Evolutionary conservation across 441 rosid genomes (phyloP).

Genomic region (Biscutella laevigata): DNA sequence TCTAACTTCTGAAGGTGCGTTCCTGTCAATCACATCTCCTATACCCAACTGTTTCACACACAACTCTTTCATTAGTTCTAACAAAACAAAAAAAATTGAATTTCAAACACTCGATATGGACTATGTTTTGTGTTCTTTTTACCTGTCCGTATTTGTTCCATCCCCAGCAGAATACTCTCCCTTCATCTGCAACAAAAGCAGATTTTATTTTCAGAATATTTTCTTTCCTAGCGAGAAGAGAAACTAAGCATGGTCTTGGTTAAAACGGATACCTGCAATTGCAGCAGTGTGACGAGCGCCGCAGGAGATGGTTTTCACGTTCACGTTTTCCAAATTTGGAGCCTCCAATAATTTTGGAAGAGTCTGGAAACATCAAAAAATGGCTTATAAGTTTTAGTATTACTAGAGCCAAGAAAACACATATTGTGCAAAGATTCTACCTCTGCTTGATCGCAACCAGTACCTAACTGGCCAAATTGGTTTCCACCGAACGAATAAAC

Average conservation of each 20-base stretch:
- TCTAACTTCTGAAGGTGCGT: slow-evolving; percentile 59
- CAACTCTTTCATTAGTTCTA: slow-evolving; percentile 2
- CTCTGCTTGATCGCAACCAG: slow-evolving; percentile 96
- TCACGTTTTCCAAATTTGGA: slow-evolving; percentile 55
- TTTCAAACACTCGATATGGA: background rate
- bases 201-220: no score
- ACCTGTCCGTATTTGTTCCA: slow-evolving; percentile 99
- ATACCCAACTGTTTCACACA: slow-evolving; percentile 69
- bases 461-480: slow-evolving; percentile 96
- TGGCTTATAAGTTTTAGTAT: slow-evolving; percentile 14
- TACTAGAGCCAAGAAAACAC: no score
- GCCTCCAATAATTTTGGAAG: slow-evolving; percentile 83
- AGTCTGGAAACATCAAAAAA: slow-evolving; percentile 44
- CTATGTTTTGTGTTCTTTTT: slow-evolving; percentile 18
- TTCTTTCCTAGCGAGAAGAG: no score
- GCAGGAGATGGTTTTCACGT: slow-evolving; percentile 57
- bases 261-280: no score
- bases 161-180: slow-evolving; percentile 84
- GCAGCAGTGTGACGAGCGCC: slow-evolving; percentile 94
- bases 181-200: no score
- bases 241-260: no score
- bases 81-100: background rate
- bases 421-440: slow-evolving; percentile 31
- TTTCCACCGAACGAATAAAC: slow-evolving; percentile 93
- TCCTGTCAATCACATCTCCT: slow-evolving; percentile 87